Conservation (phyloP, 331 rosid genomes). For the Quercus phellos region DNA sequence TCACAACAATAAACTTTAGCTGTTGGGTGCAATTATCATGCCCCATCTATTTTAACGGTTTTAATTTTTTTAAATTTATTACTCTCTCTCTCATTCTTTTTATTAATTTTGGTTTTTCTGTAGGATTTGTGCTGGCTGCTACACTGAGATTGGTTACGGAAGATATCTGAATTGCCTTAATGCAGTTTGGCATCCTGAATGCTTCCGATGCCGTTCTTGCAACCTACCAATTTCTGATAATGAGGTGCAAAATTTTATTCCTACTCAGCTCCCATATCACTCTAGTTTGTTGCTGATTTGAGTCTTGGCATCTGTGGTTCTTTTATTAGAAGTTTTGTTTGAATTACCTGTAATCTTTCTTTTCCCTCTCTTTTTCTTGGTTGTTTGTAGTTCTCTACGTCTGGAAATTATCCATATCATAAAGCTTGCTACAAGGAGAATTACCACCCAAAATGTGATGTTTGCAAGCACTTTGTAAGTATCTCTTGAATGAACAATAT, state of each 20-base stretch:
- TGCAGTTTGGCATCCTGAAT: slow-evolving; percentile 98
- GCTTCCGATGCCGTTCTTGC: slow-evolving; percentile 93
- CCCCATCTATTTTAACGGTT: not conserved
- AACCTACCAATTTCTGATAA: slow-evolving; percentile 82
- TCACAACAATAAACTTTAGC: not conserved
- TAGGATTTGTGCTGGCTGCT: slow-evolving; percentile 92
- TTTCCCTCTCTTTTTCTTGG: slow-evolving; percentile 9
- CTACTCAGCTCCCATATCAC: not conserved
- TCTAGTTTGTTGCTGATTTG: slow-evolving; percentile 1
- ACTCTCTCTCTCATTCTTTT: not conserved
- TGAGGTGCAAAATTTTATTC: slow-evolving; percentile 51
- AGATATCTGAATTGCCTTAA: slow-evolving; percentile 85
- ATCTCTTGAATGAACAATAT: slow-evolving; percentile 8
- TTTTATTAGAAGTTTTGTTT: slow-evolving; percentile 1
- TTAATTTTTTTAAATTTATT: not conserved
- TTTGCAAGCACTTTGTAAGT: slow-evolving; percentile 96
- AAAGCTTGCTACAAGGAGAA: slow-evolving; percentile 91
- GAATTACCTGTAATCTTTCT: slow-evolving; percentile 1
- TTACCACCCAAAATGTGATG: slow-evolving; percentile 98
- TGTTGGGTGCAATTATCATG: not conserved
- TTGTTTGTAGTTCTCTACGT: slow-evolving; percentile 76
- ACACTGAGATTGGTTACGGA: slow-evolving; percentile 81
- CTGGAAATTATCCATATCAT: slow-evolving; percentile 89
- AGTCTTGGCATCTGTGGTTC: not conserved
- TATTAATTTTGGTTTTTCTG: not conserved